phyloP scores from a whole-genome alignment of 768 basidiomycete genomes.

The Podaxis rugospora region DNA sequence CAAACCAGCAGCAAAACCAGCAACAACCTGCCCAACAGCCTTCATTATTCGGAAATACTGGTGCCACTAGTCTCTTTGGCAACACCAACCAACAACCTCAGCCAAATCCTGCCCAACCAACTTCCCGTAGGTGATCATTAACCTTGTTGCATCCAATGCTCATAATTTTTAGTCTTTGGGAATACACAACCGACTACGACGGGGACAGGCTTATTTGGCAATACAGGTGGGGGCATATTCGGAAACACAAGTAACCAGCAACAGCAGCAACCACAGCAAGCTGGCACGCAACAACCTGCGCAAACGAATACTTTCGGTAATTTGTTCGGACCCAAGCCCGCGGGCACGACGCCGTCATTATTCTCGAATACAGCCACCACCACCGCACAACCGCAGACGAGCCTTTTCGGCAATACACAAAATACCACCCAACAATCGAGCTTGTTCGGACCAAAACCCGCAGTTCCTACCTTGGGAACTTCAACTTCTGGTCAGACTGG shows the following conservation, averaged over 20 bases:
- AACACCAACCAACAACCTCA: slow-evolving; percentile 15
- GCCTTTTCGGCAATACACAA: slow-evolving; percentile 53
- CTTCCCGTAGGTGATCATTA: slow-evolving; percentile 13
- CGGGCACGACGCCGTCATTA: slow-evolving; percentile 28
- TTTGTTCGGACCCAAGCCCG: slow-evolving; percentile 42
- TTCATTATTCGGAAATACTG: slow-evolving; percentile 14
- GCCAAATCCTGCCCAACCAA: slow-evolving; percentile 16
- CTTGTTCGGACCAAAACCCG: slow-evolving; percentile 50
- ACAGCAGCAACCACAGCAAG: slow-evolving; percentile 24
- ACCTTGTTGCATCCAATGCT: not conserved
- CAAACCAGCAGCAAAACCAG: slow-evolving; percentile 25
- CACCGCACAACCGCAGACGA: slow-evolving; percentile 24
- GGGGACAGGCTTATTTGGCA: slow-evolving; percentile 10
- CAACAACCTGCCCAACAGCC: slow-evolving; percentile 30
- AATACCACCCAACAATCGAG: slow-evolving; percentile 33
- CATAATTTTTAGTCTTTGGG: slow-evolving; percentile 17
- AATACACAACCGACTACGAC: slow-evolving; percentile 12
- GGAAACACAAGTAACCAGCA: slow-evolving; percentile 18
- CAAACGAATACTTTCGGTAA: slow-evolving; percentile 27
- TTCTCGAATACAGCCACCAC: slow-evolving; percentile 34
- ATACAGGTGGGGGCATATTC: slow-evolving; percentile 8
- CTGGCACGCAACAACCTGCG: slow-evolving; percentile 15
- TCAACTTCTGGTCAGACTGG: slow-evolving; percentile 33
- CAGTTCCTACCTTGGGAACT: slow-evolving; percentile 36
- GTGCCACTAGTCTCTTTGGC: slow-evolving; percentile 7